phyloP scores from a whole-genome alignment of 2,329 filamentous ascomycete species.

The Fusarium nodosum region DNA sequence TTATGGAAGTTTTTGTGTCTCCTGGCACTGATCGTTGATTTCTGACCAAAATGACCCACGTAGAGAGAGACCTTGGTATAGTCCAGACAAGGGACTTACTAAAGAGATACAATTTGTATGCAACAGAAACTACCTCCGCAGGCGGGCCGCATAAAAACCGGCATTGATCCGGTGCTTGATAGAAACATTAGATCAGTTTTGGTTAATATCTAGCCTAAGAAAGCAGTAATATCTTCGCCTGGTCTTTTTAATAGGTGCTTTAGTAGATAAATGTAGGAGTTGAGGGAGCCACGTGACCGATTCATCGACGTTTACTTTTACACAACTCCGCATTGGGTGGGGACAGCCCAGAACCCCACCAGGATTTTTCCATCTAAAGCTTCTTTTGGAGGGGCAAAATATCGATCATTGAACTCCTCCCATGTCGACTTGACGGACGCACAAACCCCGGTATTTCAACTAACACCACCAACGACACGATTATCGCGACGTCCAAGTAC shows the following conservation, averaged over 20 bases:
- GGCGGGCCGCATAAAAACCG: too few species aligned
- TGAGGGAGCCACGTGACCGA: conserved; percentile 26
- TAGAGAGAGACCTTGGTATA: too few species aligned
- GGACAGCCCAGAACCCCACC: conserved; percentile 40
- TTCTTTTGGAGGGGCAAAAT: conserved; percentile 48
- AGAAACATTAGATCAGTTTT: too few species aligned
- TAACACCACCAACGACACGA: background rate
- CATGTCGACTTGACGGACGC: conserved; percentile 17
- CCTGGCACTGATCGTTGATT: background rate
- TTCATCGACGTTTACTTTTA: conserved; percentile 41
- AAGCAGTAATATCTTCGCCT: too few species aligned
- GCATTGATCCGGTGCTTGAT: too few species aligned
- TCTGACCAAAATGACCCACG: background rate
- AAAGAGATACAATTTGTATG: too few species aligned
- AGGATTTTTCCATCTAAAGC: conserved; percentile 40
- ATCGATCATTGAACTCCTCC: conserved; percentile 25
- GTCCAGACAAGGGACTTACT: too few species aligned
- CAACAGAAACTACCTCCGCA: too few species aligned
- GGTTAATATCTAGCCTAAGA: too few species aligned
- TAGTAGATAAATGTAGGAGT: too few species aligned
- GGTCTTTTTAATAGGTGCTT: too few species aligned
- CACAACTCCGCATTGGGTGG: conserved; percentile 38
- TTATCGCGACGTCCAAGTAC: background rate
- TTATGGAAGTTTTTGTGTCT: accelerated
- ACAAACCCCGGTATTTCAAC: background rate